Evolutionary conservation across 768 basidiomycete species (phyloP).

Genomic region (Mrakia gelida): DNA sequence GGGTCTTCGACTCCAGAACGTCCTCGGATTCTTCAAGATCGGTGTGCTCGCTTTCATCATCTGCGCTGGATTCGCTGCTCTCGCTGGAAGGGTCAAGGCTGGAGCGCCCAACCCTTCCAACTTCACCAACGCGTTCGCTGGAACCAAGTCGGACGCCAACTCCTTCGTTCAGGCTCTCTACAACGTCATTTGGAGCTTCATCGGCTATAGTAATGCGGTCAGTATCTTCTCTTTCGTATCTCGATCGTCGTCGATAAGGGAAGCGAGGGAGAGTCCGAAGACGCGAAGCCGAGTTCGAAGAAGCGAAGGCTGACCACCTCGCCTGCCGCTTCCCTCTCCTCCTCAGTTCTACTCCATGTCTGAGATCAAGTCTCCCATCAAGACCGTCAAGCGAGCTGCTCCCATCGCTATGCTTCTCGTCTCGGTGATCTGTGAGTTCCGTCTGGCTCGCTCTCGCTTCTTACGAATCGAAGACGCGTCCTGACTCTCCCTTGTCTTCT

Average conservation of each 20-base stretch:
- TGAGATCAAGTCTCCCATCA: constrained; percentile 34
- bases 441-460: no score
- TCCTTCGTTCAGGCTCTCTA: constrained; percentile 33
- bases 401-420: constrained; percentile 34
- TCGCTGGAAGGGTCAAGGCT: constrained; percentile 20
- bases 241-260: no score
- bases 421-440: constrained; percentile 22
- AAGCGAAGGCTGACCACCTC: no score
- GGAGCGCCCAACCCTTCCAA: constrained; percentile 32
- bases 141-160: constrained; percentile 34
- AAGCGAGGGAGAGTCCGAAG: no score
- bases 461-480: no score
- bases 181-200: constrained; percentile 28
- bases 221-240: no score
- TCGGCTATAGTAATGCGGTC: constrained; percentile 30
- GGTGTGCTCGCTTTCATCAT: constrained; percentile 54
- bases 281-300: no score
- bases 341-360: constrained; percentile 27
- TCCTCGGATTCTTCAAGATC: constrained; percentile 56
- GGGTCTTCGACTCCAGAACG: constrained; percentile 45
- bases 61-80: constrained; percentile 16
- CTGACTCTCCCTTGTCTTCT: no score
- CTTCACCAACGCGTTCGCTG: constrained; percentile 36
- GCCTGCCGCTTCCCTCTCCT: no score
- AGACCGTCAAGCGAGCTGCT: constrained; percentile 33